A percentile compares a stretch with the other conserved stretches of the same genome.
These are phyloP conservation scores for Cutaneotrichosporon spelunceum DNA, from an alignment of 1,284 basidiomycete genomes.

Conservation along the genomic window DNA sequence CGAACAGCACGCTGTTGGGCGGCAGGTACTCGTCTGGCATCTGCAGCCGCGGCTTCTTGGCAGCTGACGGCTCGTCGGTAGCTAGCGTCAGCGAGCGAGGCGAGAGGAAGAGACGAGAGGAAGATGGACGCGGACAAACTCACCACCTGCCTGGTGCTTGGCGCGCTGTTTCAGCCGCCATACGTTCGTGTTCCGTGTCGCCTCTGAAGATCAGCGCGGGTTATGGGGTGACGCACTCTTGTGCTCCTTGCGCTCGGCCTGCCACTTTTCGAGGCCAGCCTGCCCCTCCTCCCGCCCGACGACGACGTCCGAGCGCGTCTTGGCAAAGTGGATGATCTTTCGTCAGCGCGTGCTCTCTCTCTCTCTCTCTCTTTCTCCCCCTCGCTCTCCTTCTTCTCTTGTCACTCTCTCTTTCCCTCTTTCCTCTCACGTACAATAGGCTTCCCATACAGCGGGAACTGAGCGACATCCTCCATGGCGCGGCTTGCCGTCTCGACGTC, in stretches of 20 bases:
- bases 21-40: constrained; percentile 99
- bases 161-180: constrained; percentile 75
- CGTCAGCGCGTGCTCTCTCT: too few species aligned
- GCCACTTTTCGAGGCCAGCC: constrained; percentile 67
- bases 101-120: too few species aligned
- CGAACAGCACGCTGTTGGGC: constrained; percentile 97
- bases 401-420: too few species aligned
- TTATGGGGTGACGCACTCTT: constrained; percentile 64
- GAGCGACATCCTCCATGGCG: constrained; percentile 85
- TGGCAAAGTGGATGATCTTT: constrained; percentile 82
- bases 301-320: constrained; percentile 81
- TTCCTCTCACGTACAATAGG: constrained; percentile 83
- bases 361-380: too few species aligned
- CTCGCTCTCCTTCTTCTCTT: too few species aligned
- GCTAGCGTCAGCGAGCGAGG: neutral
- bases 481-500: constrained; percentile 75
- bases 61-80: constrained; percentile 14
- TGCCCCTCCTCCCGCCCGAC: constrained; percentile 68
- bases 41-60: constrained; percentile 64
- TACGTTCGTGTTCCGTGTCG: constrained; percentile 78
- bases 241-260: constrained; percentile 66
- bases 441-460: constrained; percentile 94
- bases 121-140: too few species aligned
- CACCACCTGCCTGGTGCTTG: constrained; percentile 66
- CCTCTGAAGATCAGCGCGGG: constrained; percentile 56